phyloP scores from a whole-genome alignment of 768 basidiomycete species.

The Boletus coccyginus region DNA sequence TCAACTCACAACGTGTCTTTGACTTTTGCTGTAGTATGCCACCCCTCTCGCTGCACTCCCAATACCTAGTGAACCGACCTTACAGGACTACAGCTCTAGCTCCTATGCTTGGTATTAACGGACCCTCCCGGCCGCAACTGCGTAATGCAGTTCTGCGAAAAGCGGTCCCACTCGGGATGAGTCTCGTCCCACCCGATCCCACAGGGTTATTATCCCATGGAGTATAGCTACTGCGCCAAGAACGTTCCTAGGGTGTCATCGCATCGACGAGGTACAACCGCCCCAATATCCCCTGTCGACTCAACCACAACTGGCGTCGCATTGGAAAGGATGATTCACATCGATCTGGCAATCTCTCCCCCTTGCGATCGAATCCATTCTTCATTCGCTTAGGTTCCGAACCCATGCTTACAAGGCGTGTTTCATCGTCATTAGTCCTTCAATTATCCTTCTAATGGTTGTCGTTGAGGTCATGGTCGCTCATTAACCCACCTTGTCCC shows the following conservation, averaged over 20 bases:
- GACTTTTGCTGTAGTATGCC: background rate
- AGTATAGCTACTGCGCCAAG: background rate
- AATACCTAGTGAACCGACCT: background rate
- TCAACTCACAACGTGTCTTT: slow-evolving; percentile 6
- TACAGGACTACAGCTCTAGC: background rate
- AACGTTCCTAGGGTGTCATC: background rate
- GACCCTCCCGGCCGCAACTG: background rate
- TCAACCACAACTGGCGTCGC: background rate
- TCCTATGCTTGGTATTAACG: too few relatives aligned
- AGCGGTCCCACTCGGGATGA: background rate
- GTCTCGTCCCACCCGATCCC: background rate
- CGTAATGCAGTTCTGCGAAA: background rate
- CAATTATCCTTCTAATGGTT: background rate
- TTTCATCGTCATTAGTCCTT: background rate
- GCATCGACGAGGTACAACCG: background rate
- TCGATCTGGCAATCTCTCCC: slow-evolving; percentile 4
- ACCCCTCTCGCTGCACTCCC: background rate
- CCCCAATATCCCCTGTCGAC: background rate
- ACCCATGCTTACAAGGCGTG: slow-evolving; percentile 17
- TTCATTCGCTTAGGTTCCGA: slow-evolving; percentile 4
- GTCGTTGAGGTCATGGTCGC: background rate
- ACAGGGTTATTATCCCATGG: background rate
- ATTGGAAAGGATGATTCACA: background rate
- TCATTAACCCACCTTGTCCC: background rate
- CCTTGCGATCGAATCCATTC: background rate